These are phyloP conservation scores for Agrocybe pediades DNA, from an alignment of 768 basidiomycete species.

Conservation along the genomic window DNA sequence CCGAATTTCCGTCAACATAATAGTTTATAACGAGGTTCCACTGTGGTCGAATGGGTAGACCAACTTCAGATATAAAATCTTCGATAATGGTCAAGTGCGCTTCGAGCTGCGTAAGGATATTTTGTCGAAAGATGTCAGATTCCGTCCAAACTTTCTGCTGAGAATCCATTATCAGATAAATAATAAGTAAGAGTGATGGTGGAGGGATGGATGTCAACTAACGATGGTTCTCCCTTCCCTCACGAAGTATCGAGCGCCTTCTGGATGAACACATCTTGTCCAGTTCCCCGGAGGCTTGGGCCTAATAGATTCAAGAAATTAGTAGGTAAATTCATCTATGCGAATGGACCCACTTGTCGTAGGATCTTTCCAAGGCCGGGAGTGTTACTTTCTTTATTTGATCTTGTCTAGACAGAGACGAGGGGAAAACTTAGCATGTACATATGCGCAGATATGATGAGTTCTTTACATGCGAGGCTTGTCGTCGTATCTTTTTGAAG, in stretches of 20 bases:
- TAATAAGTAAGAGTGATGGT: slow-evolving; percentile 16
- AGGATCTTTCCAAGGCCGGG: slow-evolving; percentile 8
- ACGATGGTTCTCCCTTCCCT: slow-evolving; percentile 31
- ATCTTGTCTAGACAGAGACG: slow-evolving; percentile 4
- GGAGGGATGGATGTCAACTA: neutral
- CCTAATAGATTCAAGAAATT: slow-evolving; percentile 10
- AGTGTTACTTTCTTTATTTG: neutral
- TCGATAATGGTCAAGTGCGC: neutral
- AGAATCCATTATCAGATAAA: slow-evolving; percentile 10
- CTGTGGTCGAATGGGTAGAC: neutral
- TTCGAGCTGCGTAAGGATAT: neutral
- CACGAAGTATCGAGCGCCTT: slow-evolving; percentile 63
- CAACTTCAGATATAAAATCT: neutral
- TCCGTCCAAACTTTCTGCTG: neutral
- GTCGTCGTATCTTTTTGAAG: slow-evolving; percentile 18
- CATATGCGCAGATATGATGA: neutral
- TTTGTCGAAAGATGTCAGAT: neutral
- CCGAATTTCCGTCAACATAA: neutral
- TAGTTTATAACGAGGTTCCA: neutral
- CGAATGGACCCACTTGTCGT: slow-evolving; percentile 9
- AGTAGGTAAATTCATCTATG: neutral
- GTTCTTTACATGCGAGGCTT: slow-evolving; percentile 21
- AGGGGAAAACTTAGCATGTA: neutral
- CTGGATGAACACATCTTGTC: slow-evolving; percentile 53
- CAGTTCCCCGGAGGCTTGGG: slow-evolving; percentile 39